Percentiles rank a stretch among this genome's conserved stretches.
Conservation (phyloP, 2,329 filamentous ascomycete species). For the Aureobasidium vineae region DNA sequence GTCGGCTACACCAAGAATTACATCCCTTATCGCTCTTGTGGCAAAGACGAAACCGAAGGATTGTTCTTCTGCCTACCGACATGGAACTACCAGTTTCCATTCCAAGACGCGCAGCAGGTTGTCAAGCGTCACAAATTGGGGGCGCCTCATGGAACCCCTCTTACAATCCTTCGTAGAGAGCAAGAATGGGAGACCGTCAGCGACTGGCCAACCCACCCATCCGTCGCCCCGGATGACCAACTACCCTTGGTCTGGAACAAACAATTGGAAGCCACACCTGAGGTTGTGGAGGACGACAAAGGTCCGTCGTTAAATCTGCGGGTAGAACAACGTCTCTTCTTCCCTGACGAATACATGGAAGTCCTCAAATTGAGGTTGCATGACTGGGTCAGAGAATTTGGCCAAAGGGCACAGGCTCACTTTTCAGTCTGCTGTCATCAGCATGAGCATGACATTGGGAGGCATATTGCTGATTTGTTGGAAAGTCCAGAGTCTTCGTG, state of each 20-base stretch:
- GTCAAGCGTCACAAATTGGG: neutral
- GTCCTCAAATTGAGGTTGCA: neutral
- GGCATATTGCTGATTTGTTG: neutral
- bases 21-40: neutral
- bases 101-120: neutral
- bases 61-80: neutral
- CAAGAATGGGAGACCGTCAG: neutral
- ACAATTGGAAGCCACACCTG: neutral
- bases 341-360: neutral
- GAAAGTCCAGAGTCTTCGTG: neutral
- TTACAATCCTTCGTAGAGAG: neutral
- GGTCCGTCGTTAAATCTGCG: neutral
- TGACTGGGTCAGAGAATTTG: neutral
- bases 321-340: neutral
- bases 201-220: neutral
- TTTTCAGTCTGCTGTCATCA: neutral
- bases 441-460: neutral
- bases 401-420: neutral
- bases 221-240: neutral
- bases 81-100: neutral
- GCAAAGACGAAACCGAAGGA: neutral
- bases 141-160: neutral
- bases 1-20: neutral
- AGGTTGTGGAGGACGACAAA: neutral
- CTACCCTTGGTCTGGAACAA: neutral